A percentile compares a stretch with the other conserved stretches of the same genome.
phyloP scores from a whole-genome alignment of 768 basidiomycete genomes.

The Xerocomellus dryophilus region DNA sequence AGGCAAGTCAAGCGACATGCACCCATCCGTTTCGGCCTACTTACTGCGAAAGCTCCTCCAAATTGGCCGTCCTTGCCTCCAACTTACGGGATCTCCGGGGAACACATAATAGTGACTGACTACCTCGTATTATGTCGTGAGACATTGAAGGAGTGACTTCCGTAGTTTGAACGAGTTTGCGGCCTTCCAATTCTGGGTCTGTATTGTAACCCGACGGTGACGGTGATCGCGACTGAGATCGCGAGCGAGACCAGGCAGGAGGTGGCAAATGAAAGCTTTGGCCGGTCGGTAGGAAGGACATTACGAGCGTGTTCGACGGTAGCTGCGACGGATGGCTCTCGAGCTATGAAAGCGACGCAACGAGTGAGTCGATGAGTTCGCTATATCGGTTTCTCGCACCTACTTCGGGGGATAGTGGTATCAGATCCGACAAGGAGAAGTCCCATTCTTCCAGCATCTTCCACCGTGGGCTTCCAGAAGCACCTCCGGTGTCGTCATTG shows the following conservation, averaged over 20 bases:
- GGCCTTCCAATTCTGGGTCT: conserved; percentile 61
- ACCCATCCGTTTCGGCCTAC: conserved; percentile 22
- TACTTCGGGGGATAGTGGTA: conserved; percentile 63
- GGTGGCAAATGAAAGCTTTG: conserved; percentile 58
- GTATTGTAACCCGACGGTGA: conserved; percentile 71
- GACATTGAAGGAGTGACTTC: conserved; percentile 15
- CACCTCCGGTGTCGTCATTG: conserved; percentile 5
- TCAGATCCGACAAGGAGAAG: conserved; percentile 54
- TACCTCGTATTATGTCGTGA: conserved; percentile 18
- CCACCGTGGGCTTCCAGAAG: conserved; percentile 46
- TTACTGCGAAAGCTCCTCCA: conserved; percentile 72
- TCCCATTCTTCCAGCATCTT: conserved; percentile 66
- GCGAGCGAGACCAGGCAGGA: conserved; percentile 25
- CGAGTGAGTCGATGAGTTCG: conserved; percentile 10
- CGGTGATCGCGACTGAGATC: conserved; percentile 39
- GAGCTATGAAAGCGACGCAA: conserved; percentile 21
- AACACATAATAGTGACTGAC: conserved; percentile 11
- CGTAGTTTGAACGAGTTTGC: conserved; percentile 38
- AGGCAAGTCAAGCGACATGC: not conserved
- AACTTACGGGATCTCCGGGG: conserved; percentile 26
- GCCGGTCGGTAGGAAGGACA: conserved; percentile 61
- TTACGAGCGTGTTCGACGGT: conserved; percentile 70
- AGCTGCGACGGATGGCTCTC: conserved; percentile 43
- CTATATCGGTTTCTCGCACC: conserved; percentile 24
- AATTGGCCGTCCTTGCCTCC: conserved; percentile 48